phyloP scores from a whole-genome alignment of 73 alveolate species.

The Paramecium caudatum region DNA sequence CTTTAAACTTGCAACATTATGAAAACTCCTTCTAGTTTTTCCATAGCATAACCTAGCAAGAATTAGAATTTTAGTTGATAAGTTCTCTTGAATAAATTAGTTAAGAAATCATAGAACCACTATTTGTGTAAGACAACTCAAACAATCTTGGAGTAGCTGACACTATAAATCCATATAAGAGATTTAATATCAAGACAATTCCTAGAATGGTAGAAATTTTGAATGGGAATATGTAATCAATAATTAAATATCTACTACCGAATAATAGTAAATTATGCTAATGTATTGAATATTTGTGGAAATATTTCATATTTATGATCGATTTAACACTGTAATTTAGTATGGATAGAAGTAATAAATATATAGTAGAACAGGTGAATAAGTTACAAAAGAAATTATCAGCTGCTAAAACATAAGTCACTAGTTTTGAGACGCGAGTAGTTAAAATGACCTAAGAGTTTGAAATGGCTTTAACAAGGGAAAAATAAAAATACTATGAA shows the following conservation, averaged over 20 bases:
- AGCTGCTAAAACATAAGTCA: not conserved
- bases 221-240: not conserved
- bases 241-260: conserved; percentile 9
- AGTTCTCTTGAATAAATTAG: conserved; percentile 13
- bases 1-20: conserved; percentile 33
- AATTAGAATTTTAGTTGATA: conserved; percentile 9
- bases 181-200: not conserved
- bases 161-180: not conserved
- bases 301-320: conserved; percentile 14
- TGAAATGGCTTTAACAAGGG: not conserved
- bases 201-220: conserved; percentile 35
- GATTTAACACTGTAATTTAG: conserved; percentile 39
- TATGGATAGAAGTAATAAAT: conserved; percentile 51
- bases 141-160: conserved; percentile 1
- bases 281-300: conserved; percentile 24
- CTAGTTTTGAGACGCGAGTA: conserved; percentile 23
- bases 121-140: not conserved
- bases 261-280: not conserved
- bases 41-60: not conserved
- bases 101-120: conserved; percentile 1
- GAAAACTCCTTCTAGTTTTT: not conserved
- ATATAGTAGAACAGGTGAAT: conserved; percentile 20
- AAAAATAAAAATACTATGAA: conserved; percentile 57
- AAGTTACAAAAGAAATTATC: not conserved
- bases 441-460: not conserved